These are phyloP conservation scores for Vanilla planifolia DNA, from an alignment of 106 monocot genomes.

Conservation along the genomic window DNA sequence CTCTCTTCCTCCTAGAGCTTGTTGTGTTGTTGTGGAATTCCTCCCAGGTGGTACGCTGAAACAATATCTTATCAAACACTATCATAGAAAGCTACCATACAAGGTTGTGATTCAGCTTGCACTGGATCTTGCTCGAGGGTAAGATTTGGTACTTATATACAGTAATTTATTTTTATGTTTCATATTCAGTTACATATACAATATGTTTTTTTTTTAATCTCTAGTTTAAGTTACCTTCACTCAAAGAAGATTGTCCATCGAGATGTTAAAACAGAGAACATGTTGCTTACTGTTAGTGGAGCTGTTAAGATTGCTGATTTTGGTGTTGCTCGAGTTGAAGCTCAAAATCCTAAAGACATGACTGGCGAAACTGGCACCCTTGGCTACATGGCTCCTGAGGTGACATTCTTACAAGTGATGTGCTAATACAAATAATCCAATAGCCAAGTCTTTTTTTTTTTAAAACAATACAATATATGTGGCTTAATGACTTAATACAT, in stretches of 20 bases:
- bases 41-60: slow-evolving; percentile 81
- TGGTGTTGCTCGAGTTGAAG: slow-evolving; percentile 94
- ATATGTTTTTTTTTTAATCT: neutral
- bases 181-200: neutral
- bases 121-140: slow-evolving; percentile 79
- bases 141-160: too few species aligned
- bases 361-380: slow-evolving; percentile 98
- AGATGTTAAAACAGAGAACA: slow-evolving; percentile 88
- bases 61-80: slow-evolving; percentile 74
- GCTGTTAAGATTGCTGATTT: slow-evolving; percentile 87
- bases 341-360: slow-evolving; percentile 79
- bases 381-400: slow-evolving; percentile 97
- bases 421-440: too few species aligned
- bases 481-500: too few species aligned
- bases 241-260: slow-evolving; percentile 79
- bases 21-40: slow-evolving; percentile 90
- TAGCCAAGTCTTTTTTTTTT: too few species aligned
- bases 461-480: too few species aligned
- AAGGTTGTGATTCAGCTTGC: slow-evolving; percentile 76
- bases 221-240: slow-evolving; percentile 76
- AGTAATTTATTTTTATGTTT: neutral
- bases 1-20: slow-evolving; percentile 54
- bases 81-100: slow-evolving; percentile 49
- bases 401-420: slow-evolving; percentile 11
- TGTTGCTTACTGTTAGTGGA: slow-evolving; percentile 44